Conservation (phyloP, 116 monocot species). For the Papilionanthe hybrid region DNA sequence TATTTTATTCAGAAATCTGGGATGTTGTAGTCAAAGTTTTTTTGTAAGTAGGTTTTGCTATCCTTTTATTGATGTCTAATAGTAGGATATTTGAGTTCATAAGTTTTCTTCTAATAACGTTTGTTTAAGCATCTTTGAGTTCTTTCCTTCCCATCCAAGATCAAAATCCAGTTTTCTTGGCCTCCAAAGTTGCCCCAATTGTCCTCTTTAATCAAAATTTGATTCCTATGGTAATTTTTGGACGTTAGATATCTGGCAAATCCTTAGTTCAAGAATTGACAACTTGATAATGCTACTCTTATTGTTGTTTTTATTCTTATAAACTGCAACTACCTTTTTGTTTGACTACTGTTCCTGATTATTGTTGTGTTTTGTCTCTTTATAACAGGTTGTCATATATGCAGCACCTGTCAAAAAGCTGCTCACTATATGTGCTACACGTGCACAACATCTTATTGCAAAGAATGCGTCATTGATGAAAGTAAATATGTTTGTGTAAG, state of each 20-base stretch:
- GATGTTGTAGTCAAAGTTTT: too few species aligned
- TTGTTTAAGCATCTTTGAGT: not conserved
- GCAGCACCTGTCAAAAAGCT: conserved; percentile 8
- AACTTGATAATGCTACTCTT: not conserved
- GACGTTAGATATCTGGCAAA: not conserved
- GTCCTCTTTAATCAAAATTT: not conserved
- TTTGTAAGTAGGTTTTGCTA: too few species aligned
- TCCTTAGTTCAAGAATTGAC: not conserved
- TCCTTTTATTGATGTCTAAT: too few species aligned
- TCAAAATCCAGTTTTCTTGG: not conserved
- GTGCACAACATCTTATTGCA: conserved; percentile 13
- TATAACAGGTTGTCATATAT: conserved; percentile 11
- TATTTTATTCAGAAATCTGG: too few species aligned
- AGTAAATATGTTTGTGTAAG: conserved; percentile 9
- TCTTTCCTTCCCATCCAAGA: not conserved
- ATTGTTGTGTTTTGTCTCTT: not conserved
- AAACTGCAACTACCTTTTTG: not conserved
- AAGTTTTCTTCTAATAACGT: not conserved
- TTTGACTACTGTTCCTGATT: not conserved
- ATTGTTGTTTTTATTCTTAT: not conserved
- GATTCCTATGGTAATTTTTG: not conserved
- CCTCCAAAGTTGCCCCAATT: not conserved
- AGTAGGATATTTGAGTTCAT: not conserved
- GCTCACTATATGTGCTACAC: conserved; percentile 13
- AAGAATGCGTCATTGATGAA: conserved; percentile 9